phyloP scores from a whole-genome alignment of 805 yeast genomes.

The Starmerella bacillaris region DNA sequence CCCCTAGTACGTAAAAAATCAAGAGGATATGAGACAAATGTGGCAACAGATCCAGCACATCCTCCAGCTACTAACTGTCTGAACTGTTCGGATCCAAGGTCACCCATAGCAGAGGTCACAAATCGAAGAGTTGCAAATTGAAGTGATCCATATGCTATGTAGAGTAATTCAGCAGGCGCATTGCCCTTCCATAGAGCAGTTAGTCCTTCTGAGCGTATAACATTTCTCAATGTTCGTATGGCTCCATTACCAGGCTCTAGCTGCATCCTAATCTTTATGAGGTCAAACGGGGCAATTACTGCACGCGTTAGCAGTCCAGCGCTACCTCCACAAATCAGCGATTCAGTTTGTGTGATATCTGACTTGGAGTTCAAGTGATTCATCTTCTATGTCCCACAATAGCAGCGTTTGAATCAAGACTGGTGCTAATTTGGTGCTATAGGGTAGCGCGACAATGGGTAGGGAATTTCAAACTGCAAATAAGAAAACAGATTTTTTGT shows the following conservation, averaged over 20 bases:
- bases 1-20: slow-evolving; percentile 77
- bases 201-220: slow-evolving; percentile 48
- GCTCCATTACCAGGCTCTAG: slow-evolving; percentile 26
- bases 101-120: slow-evolving; percentile 25
- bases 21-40: slow-evolving; percentile 65
- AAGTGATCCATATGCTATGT: slow-evolving; percentile 63
- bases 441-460: too few relatives aligned
- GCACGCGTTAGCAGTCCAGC: slow-evolving; percentile 51
- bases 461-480: too few relatives aligned
- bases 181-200: slow-evolving; percentile 90
- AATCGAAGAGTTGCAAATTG: slow-evolving; percentile 63
- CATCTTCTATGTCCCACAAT: slow-evolving; percentile 4
- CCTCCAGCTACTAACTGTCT: slow-evolving; percentile 52
- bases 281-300: slow-evolving; percentile 61
- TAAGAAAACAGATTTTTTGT: too few relatives aligned
- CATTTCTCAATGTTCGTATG: slow-evolving; percentile 23
- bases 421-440: too few relatives aligned
- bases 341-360: slow-evolving; percentile 33
- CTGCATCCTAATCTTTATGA: slow-evolving; percentile 59
- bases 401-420: too few relatives aligned
- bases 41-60: slow-evolving; percentile 58
- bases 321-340: slow-evolving; percentile 50
- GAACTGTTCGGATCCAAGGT: slow-evolving; percentile 18
- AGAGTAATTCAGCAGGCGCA: slow-evolving; percentile 76
- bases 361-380: slow-evolving; percentile 26